Conservation (phyloP, 257 asterid genomes). For the Nicotiana tabacum region DNA sequence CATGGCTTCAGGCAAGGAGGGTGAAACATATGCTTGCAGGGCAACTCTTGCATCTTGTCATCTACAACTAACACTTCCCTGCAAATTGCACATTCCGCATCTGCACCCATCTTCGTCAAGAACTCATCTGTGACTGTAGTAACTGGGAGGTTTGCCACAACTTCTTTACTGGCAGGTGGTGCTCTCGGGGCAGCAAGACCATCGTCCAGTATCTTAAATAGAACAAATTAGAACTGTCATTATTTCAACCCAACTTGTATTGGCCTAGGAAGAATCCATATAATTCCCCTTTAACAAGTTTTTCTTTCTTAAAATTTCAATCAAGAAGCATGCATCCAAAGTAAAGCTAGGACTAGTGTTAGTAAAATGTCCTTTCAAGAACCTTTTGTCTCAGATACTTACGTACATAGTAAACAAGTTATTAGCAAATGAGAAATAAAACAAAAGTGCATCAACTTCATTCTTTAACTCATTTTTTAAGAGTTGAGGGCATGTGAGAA, state of each 20-base stretch:
- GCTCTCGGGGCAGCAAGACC: slow-evolving; percentile 68
- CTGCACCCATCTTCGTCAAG: slow-evolving; percentile 62
- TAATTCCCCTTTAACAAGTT: neutral
- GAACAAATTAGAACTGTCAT: slow-evolving; percentile 14
- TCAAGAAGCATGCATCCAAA: neutral
- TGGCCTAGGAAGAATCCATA: neutral
- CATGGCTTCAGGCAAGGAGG: slow-evolving; percentile 98
- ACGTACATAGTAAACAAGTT: neutral
- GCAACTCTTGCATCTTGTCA: slow-evolving; percentile 88
- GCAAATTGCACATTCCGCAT: slow-evolving; percentile 86
- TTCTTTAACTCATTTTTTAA: neutral
- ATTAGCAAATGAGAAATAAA: neutral
- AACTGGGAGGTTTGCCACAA: slow-evolving; percentile 91
- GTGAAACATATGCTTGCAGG: slow-evolving; percentile 91
- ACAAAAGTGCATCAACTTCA: neutral
- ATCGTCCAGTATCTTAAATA: slow-evolving; percentile 44
- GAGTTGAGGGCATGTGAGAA: neutral
- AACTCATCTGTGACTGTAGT: slow-evolving; percentile 50
- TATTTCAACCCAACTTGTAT: neutral
- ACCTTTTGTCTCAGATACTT: neutral
- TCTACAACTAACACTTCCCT: slow-evolving; percentile 64
- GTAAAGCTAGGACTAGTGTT: neutral
- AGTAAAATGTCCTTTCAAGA: neutral
- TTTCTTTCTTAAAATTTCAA: neutral
- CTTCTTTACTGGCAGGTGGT: slow-evolving; percentile 96